Base-by-base conservation (phyloP, 2,329 filamentous ascomycete species). In the Diplodia intermedia region DNA sequence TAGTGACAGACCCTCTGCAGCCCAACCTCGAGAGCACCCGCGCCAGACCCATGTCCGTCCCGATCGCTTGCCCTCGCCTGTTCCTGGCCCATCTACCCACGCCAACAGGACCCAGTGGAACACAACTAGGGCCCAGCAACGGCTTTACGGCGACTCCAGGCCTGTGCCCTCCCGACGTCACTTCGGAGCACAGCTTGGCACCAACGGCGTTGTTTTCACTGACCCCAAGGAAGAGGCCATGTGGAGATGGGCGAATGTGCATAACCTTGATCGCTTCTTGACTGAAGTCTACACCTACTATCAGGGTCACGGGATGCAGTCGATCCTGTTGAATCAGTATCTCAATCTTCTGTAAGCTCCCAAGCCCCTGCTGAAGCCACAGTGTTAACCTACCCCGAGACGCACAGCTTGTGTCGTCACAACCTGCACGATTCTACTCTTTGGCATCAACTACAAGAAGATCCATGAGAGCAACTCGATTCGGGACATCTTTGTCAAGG, bases 161-260 rank as follows among this genome's bases (percentile, higher is more conserved):
- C 11, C 67, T 15, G 31, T 11, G 15, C 54, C 29, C 38, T 69
- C 14, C 60, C 65, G 47, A 49, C 70, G n/a, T 69, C 73, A 49
- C 68, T 69, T 1, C 70, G 71, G 12, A 69, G 72, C 56, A 7
- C 66, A 68, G 60, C 33, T 56, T 8, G 56, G 36, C 15, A 40
- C 15, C 14, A 52, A 65, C 38, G 67, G 61, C 20, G 38, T 56
- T 29, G n/a, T 77, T 29, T 73, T 73, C 14, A 72, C 84, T 33
- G 86, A 88, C 73, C 86, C 88, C 0, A 89, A 89, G 78, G 91
- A 94, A 75, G 91, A 90, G 78, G 93, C 94, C 3, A 88, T 97
- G 82, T 97, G 93, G 90, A 87, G 92, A 79, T 97, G 94, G 91
- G 92, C 92, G 66, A 97, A 97, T 75, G 92, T 95, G 68, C 88